phyloP scores from a whole-genome alignment of 805 yeast genomes.

The Nematodospora valgi region DNA sequence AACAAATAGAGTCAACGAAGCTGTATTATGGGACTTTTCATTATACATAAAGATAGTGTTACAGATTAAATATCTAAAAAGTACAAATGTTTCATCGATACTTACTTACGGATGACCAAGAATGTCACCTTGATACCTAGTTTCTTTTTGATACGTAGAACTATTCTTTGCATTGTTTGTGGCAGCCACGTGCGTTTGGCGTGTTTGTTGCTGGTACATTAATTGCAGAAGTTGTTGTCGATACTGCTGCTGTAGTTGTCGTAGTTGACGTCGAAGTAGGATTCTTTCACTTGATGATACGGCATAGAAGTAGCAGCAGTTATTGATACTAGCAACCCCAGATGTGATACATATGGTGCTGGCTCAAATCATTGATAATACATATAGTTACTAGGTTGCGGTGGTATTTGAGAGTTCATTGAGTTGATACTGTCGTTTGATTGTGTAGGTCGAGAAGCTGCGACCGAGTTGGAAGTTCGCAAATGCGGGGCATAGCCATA shows the following conservation, averaged over 20 bases:
- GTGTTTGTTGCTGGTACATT: neutral
- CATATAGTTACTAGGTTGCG: slow-evolving; percentile 1
- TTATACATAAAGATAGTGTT: no score
- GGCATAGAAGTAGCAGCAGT: neutral
- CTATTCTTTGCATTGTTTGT: no score
- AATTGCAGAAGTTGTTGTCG: neutral
- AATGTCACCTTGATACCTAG: no score
- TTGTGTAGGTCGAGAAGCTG: neutral
- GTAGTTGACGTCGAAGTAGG: neutral
- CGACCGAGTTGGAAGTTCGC: slow-evolving; percentile 1
- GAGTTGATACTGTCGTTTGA: slow-evolving; percentile 1
- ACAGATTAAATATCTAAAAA: no score
- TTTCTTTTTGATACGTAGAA: no score
- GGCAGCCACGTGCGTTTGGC: slow-evolving; percentile 1
- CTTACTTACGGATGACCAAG: no score
- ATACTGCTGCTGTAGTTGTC: slow-evolving; percentile 1
- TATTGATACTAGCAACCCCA: neutral
- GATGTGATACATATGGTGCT: neutral
- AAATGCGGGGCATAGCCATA: slow-evolving; percentile 9
- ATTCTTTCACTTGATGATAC: no score
- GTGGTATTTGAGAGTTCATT: no score
- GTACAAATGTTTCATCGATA: no score
- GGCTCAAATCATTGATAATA: neutral
- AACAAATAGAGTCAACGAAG: no score
- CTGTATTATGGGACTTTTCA: no score